Evolutionary conservation across 306 rosid genomes (phyloP).

Genomic region (Prosopis cineraria): DNA sequence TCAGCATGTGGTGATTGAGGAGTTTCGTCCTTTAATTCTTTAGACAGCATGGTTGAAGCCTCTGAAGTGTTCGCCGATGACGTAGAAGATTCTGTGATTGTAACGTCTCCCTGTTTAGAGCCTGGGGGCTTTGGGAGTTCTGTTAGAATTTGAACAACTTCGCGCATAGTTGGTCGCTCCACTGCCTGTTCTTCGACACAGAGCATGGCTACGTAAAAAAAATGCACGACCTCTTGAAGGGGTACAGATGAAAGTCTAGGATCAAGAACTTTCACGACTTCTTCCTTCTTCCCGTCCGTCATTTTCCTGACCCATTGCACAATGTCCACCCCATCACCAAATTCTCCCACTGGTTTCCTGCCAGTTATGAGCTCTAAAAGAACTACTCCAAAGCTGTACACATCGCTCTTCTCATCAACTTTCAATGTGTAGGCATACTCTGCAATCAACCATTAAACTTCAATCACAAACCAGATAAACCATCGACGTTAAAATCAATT

Average conservation of each 20-base stretch:
- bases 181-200: conserved; percentile 98
- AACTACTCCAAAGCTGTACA: conserved; percentile 93
- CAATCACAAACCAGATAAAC: conserved; percentile 19
- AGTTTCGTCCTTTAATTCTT: conserved; percentile 45
- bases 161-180: conserved; percentile 96
- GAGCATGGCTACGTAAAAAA: conserved; percentile 89
- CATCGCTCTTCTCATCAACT: conserved; percentile 96
- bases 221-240: conserved; percentile 82
- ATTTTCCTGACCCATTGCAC: conserved; percentile 94
- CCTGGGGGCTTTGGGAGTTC: conserved; percentile 75
- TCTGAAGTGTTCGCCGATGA: conserved; percentile 49
- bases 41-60: conserved; percentile 46
- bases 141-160: conserved; percentile 93
- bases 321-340: conserved; percentile 95
- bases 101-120: conserved; percentile 52
- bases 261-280: conserved; percentile 78
- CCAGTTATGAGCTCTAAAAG: conserved; percentile 82
- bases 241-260: conserved; percentile 92
- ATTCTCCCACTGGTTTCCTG: conserved; percentile 94
- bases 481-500: background rate
- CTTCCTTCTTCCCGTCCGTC: conserved; percentile 87
- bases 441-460: conserved; percentile 43
- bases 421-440: conserved; percentile 94
- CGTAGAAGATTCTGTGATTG: conserved; percentile 51
- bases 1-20: conserved; percentile 71